phyloP scores from a whole-genome alignment of 148 eudicot species.

The Rhododendron molle region DNA sequence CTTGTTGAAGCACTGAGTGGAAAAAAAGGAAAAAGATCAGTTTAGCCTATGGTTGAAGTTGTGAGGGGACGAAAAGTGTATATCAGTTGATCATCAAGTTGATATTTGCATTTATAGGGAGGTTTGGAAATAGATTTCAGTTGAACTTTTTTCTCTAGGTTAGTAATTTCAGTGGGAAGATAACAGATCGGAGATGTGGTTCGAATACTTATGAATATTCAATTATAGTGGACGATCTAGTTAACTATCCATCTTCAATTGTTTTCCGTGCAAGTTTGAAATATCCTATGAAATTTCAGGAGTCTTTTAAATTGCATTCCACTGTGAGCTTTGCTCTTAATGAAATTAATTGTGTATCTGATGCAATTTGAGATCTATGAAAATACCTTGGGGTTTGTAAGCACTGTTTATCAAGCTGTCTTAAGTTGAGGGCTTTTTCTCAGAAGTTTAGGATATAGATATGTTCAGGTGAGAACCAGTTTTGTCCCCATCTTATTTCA shows the following conservation, averaged over 20 bases:
- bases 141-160: background rate
- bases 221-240: too few species aligned
- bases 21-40: background rate
- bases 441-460: background rate
- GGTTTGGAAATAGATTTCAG: background rate
- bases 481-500: background rate
- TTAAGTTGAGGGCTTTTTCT: background rate
- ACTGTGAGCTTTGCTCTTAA: background rate
- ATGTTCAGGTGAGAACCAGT: background rate
- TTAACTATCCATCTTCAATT: background rate
- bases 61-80: background rate
- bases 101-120: background rate
- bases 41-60: background rate
- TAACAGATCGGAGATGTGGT: background rate
- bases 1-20: background rate
- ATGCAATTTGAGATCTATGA: background rate
- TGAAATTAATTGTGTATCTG: background rate
- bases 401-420: background rate
- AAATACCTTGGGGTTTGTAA: background rate
- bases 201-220: background rate
- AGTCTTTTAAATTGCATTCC: background rate
- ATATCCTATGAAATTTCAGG: slow-evolving; percentile 1
- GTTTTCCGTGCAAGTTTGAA: background rate
- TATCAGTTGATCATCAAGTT: background rate
- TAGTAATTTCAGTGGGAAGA: background rate